Conservation (phyloP, 2,329 filamentous ascomycete genomes). For the Venturia pyrina region DNA sequence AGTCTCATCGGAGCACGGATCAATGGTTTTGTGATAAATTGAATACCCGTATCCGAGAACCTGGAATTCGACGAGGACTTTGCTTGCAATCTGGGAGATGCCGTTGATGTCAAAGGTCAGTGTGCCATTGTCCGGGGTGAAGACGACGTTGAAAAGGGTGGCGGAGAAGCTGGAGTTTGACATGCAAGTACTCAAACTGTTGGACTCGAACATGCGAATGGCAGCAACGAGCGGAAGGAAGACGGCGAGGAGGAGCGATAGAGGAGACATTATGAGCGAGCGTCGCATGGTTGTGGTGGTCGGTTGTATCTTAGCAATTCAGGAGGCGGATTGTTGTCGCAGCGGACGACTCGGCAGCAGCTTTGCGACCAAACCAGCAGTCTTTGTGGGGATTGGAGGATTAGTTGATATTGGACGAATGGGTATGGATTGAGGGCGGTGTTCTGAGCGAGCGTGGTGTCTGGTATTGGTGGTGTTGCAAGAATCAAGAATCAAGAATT, state of each 20-base stretch:
- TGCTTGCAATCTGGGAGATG: slow-evolving; percentile 73
- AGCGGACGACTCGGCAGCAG: neutral
- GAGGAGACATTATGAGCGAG: slow-evolving; percentile 13
- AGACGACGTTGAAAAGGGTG: slow-evolving; percentile 76
- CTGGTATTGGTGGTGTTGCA: neutral
- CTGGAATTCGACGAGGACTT: slow-evolving; percentile 65
- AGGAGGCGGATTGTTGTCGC: slow-evolving; percentile 2
- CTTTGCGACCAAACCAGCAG: neutral
- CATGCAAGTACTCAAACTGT: slow-evolving; percentile 77
- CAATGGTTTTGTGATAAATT: slow-evolving; percentile 54
- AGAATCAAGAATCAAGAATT: too few relatives aligned
- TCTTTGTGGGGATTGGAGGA: neutral
- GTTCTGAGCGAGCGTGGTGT: neutral
- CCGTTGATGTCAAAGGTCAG: slow-evolving; percentile 67
- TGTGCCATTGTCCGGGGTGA: slow-evolving; percentile 64
- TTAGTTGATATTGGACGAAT: neutral
- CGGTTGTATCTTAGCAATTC: neutral
- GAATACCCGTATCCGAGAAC: slow-evolving; percentile 76
- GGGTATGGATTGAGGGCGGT: neutral
- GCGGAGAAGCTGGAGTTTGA: slow-evolving; percentile 79
- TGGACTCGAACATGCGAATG: slow-evolving; percentile 63
- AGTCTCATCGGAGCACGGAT: slow-evolving; percentile 58
- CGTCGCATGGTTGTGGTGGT: slow-evolving; percentile 12
- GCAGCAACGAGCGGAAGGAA: slow-evolving; percentile 39
- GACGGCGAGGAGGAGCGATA: slow-evolving; percentile 5